Evolutionary conservation across 1,139 yeast genomes (phyloP), one percentile per base, ranked within the genome.

Genomic region (Pichia sp.): DNA sequence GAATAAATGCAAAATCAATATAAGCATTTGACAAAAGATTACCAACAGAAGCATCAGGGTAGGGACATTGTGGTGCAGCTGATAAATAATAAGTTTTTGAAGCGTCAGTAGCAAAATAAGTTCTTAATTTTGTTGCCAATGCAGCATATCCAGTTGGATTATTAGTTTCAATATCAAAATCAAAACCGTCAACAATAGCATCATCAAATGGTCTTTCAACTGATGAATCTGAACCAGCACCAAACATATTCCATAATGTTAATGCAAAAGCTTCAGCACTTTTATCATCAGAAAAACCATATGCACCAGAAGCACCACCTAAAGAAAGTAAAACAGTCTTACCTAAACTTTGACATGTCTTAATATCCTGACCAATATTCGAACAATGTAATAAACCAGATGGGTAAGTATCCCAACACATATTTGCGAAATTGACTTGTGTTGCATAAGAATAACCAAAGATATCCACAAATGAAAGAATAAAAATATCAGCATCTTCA

Each of bases 61-160:
- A 86, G 26, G 83, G 86, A 71, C 97, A 90, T 71, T 90, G 97
- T 31, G 97, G 97, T 55, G 97, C 95, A 54, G 96, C 96, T 47
- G 95, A 79, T 44, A 90, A 71, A 66, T 86, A 89, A 69, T 86
- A 90, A 18, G 67, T 61, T 65, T 78, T 83, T 27, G 85, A 72
- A 29, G 73, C 40, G 59, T 81, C 83, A 27, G 70, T 64, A 26
- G 70, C 69, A 59, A 77, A 87, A 53, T 77, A 70, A 11, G 63
- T 58, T 70, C 92, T 81, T 59, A 90, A 73, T 52, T 74, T 74
- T 9, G 65, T 73, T 30, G 79, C 87, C 52, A 83, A 68, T 34
- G 87, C 83, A 46, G 76, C 76, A 54, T 78, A 78, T 31, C 90
- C 90, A 4, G 70, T 66, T 48, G 70, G 69, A 42, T 66, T 61